Evolutionary conservation across 371 early-diverging fungal genomes (phyloP).

Genomic region (Dichotomocladium elegans): DNA sequence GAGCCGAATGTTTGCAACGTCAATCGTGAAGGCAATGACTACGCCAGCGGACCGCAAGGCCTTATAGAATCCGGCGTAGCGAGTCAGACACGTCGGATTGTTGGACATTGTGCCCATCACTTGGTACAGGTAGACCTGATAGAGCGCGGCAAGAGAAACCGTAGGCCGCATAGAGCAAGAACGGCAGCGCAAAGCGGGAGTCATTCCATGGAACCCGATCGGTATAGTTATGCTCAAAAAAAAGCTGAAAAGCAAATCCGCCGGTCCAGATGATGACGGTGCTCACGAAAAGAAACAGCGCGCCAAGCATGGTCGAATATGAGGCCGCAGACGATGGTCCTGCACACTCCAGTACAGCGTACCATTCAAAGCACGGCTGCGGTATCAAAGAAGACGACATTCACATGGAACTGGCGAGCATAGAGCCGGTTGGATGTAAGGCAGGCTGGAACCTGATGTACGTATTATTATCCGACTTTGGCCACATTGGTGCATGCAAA

Average conservation of each 20-base stretch:
- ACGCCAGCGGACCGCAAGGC: constrained; percentile 58
- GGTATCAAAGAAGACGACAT: constrained; percentile 50
- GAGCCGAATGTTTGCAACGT: constrained; percentile 24
- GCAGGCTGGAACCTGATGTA: constrained; percentile 52
- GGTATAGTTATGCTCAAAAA: constrained; percentile 29
- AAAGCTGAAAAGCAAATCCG: constrained; percentile 55
- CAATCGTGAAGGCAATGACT: constrained; percentile 35
- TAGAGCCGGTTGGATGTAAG: constrained; percentile 77
- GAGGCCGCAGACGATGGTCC: constrained; percentile 48
- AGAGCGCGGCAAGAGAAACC: constrained; percentile 68
- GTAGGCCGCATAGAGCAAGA: constrained; percentile 62
- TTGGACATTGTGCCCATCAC: constrained; percentile 75
- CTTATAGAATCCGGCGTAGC: constrained; percentile 76
- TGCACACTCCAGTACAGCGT: constrained; percentile 71
- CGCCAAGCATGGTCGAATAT: constrained; percentile 57
- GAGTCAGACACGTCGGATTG: constrained; percentile 61
- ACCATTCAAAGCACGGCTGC: constrained; percentile 66
- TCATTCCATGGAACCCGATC: constrained; percentile 24
- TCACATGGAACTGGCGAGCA: constrained; percentile 58
- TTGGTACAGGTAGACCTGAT: constrained; percentile 75
- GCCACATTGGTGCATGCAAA: too few species aligned
- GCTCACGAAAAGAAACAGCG: constrained; percentile 38
- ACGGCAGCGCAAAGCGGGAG: constrained; percentile 45
- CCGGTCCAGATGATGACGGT: constrained; percentile 62
- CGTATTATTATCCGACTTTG: too few species aligned